Conservation (phyloP, 148 eudicot species). For the Rhododendron vialii region DNA sequence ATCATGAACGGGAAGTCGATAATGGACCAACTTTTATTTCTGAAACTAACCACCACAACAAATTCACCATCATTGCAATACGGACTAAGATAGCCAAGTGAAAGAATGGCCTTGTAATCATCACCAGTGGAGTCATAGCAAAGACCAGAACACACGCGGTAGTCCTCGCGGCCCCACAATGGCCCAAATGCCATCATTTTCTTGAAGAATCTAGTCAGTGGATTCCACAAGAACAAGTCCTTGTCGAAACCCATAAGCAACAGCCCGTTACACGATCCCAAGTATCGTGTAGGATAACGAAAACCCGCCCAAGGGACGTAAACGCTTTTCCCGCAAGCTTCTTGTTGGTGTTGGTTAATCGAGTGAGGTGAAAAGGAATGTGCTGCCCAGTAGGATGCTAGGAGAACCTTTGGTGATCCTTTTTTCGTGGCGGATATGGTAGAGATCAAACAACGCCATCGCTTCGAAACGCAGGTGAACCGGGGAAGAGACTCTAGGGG, state of each 20-base stretch:
- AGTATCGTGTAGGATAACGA: neutral
- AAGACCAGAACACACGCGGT: neutral
- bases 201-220: neutral
- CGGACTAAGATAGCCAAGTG: no score
- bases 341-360: neutral
- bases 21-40: no score
- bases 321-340: neutral
- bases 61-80: no score
- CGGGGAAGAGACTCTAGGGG: no score
- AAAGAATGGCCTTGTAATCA: neutral
- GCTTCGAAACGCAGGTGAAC: no score
- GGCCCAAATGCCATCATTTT: neutral
- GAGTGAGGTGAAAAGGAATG: neutral
- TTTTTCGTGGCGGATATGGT: neutral
- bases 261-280: neutral
- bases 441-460: no score
- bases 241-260: neutral
- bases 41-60: no score
- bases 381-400: neutral
- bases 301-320: neutral
- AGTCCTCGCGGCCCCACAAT: neutral
- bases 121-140: neutral
- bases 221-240: neutral
- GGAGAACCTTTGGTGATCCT: neutral
- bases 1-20: no score